Conservation (phyloP, 1,284 basidiomycete genomes). For the Serendipita sp. region DNA sequence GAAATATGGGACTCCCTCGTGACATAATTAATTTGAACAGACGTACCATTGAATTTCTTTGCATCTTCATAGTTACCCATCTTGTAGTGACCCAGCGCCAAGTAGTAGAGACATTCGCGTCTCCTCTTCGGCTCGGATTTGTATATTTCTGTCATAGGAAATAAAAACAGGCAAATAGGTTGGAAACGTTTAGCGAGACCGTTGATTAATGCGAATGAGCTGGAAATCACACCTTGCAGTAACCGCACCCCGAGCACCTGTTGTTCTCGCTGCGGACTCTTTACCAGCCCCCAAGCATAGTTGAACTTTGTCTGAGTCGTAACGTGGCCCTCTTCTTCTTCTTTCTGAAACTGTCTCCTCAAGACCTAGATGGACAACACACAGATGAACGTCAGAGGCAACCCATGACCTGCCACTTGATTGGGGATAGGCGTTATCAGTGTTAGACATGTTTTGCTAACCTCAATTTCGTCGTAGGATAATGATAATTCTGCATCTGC, state of each 20-base stretch:
- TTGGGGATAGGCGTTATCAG: background rate
- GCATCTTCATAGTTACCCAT: slow-evolving; percentile 92
- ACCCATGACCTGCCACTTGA: background rate
- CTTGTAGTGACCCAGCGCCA: slow-evolving; percentile 94
- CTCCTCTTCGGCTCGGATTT: slow-evolving; percentile 75
- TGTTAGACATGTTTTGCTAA: slow-evolving; percentile 21
- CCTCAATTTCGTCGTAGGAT: slow-evolving; percentile 80
- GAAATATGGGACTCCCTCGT: background rate
- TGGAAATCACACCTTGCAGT: slow-evolving; percentile 58
- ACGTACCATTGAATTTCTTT: slow-evolving; percentile 80
- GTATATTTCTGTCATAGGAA: slow-evolving; percentile 62
- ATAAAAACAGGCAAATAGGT: background rate
- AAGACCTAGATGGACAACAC: slow-evolving; percentile 44
- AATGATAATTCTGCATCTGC: slow-evolving; percentile 86
- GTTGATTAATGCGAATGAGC: background rate
- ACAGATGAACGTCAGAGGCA: background rate
- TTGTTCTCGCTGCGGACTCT: slow-evolving; percentile 67
- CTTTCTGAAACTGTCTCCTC: slow-evolving; percentile 76
- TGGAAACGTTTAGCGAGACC: slow-evolving; percentile 8
- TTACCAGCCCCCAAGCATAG: slow-evolving; percentile 91
- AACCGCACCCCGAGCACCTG: slow-evolving; percentile 85
- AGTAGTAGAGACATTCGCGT: slow-evolving; percentile 93
- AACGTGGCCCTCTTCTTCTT: slow-evolving; percentile 70
- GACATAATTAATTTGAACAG: background rate
- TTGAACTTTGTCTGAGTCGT: slow-evolving; percentile 97